These are phyloP conservation scores for Saprolegnia parasitica DNA, from an alignment of 352 stramenopile genomes.

Conservation along the genomic window DNA sequence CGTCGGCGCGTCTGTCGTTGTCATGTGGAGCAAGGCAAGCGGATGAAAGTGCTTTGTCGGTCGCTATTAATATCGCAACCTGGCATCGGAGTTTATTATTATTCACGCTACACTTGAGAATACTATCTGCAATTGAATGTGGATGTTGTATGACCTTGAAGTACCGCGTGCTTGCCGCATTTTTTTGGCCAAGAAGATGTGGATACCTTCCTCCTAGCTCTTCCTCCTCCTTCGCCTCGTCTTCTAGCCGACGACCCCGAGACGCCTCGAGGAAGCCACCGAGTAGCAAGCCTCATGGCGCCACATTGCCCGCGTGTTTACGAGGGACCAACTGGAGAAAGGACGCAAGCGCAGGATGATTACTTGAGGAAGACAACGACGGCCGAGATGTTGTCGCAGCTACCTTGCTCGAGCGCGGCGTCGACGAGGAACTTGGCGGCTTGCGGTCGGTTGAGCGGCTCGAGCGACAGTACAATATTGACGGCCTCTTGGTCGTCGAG, in stretches of 20 bases:
- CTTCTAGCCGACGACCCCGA: too few species aligned
- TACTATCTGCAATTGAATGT: too few species aligned
- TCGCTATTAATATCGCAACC: not conserved
- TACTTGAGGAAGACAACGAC: conserved; percentile 60
- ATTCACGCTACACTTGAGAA: too few species aligned
- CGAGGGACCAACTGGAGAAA: not conserved
- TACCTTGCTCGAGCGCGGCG: conserved; percentile 49
- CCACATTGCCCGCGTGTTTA: too few species aligned
- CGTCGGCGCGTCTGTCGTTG: not conserved
- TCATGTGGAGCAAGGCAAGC: not conserved
- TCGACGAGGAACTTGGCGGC: conserved; percentile 56
- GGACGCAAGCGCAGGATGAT: not conserved
- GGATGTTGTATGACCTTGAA: too few species aligned
- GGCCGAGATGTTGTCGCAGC: conserved; percentile 71
- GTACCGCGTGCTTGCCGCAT: too few species aligned
- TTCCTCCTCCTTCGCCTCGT: too few species aligned
- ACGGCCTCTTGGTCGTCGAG: conserved; percentile 67
- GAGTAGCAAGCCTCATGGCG: too few species aligned
- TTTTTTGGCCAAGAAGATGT: not conserved
- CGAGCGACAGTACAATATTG: conserved; percentile 48
- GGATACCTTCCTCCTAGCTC: not conserved
- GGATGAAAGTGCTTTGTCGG: not conserved
- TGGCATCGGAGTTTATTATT: too few species aligned
- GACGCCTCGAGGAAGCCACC: too few species aligned
- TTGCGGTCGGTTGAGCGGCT: conserved; percentile 35